Evolutionary conservation across 371 early-diverging fungal species (phyloP).

Genomic region (Syncephalastrum contaminatum): DNA sequence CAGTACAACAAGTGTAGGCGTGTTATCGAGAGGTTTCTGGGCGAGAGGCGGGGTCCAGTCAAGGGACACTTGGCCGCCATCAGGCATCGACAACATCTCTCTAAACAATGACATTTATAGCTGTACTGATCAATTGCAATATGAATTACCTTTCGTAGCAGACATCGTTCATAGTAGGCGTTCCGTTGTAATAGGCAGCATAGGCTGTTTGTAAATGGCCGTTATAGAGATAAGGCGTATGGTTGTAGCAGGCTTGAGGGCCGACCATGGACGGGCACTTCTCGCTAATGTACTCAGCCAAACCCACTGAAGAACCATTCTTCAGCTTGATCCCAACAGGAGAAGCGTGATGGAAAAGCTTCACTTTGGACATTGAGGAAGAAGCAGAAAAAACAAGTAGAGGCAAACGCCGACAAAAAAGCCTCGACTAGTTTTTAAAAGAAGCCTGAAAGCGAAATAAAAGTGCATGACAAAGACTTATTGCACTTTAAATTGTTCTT

Average conservation of each 20-base stretch:
- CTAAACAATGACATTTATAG: constrained; percentile 21
- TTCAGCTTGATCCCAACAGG: constrained; percentile 11
- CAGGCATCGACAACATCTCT: constrained; percentile 66
- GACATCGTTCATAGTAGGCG: constrained; percentile 33
- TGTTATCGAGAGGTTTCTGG: constrained; percentile 50
- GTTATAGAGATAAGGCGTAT: constrained; percentile 59
- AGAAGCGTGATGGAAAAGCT: constrained; percentile 12
- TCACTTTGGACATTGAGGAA: constrained; percentile 12
- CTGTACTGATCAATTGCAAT: no score
- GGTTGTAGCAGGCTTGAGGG: constrained; percentile 37
- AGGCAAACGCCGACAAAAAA: neutral
- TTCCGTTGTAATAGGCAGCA: constrained; percentile 51
- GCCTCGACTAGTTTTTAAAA: no score
- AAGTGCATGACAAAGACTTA: no score
- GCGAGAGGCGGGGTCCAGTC: constrained; percentile 77
- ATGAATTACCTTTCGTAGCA: constrained; percentile 50
- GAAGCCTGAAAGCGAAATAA: no score
- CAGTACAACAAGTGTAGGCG: constrained; percentile 73
- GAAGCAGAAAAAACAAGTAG: neutral
- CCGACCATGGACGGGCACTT: constrained; percentile 46
- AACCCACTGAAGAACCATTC: constrained; percentile 16
- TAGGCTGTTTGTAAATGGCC: constrained; percentile 66
- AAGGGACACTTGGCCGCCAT: constrained; percentile 84
- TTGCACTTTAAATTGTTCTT: no score
- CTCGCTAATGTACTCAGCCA: constrained; percentile 37